Evolutionary conservation across 345 rosid species (phyloP).

Genomic region (Eutrema heterophyllum): DNA sequence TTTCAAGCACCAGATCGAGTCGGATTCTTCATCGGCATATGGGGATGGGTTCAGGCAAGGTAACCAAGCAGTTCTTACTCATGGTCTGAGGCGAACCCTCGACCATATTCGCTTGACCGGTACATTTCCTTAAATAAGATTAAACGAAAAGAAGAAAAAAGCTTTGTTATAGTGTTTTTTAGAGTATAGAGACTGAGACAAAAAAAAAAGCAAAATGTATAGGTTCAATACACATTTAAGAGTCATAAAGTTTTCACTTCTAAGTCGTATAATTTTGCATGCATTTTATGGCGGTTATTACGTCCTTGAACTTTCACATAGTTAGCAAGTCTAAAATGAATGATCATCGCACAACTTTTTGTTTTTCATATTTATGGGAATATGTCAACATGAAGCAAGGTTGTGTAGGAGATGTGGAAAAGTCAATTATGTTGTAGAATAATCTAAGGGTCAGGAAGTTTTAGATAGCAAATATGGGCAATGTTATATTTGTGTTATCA

Average conservation of each 20-base stretch:
- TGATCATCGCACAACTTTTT: neutral
- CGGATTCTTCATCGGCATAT: constrained; percentile 72
- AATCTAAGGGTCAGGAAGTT: neutral
- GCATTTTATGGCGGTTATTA: neutral
- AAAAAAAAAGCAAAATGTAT: constrained; percentile 14
- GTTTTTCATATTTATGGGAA: no score
- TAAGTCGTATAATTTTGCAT: neutral
- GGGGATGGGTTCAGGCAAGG: constrained; percentile 93
- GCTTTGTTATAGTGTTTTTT: constrained; percentile 5
- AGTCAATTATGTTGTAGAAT: neutral
- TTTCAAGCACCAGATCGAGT: constrained; percentile 83
- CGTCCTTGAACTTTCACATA: neutral
- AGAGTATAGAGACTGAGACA: constrained; percentile 25
- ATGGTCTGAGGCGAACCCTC: constrained; percentile 72
- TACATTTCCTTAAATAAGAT: constrained; percentile 45
- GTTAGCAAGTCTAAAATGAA: neutral
- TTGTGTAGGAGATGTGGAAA: neutral
- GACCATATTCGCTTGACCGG: constrained; percentile 84
- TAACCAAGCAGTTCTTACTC: constrained; percentile 59
- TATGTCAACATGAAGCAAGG: neutral
- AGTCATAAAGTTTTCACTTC: neutral
- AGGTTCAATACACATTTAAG: constrained; percentile 18
- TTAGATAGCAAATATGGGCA: neutral
- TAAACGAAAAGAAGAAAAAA: neutral
- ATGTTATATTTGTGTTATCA: neutral